Conservation (phyloP, 192 early-diverging fungal genomes). For the Umbelopsis sp. region DNA sequence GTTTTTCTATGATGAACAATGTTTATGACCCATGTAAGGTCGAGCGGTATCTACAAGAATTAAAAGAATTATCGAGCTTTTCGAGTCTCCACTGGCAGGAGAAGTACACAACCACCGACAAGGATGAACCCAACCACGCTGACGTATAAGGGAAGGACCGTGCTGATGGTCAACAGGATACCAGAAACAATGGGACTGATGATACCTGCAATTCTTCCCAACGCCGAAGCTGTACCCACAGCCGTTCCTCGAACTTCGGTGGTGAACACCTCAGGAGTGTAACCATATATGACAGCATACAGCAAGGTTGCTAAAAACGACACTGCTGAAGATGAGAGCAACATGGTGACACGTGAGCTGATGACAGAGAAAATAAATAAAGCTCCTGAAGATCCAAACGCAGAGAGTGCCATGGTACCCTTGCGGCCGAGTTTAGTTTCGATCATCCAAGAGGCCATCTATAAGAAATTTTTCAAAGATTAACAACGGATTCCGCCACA, state of each 20-base stretch:
- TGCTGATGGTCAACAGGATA: conserved; percentile 56
- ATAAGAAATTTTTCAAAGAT: background rate
- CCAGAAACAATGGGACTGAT: conserved; percentile 77
- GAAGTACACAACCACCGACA: conserved; percentile 64
- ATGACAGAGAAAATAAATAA: conserved; percentile 71
- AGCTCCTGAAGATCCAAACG: conserved; percentile 69
- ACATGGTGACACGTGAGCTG: conserved; percentile 54
- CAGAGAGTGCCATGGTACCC: conserved; percentile 80
- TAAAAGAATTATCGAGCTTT: background rate
- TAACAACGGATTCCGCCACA: background rate
- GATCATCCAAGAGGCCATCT: conserved; percentile 63
- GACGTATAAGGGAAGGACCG: conserved; percentile 67
- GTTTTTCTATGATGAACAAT: background rate
- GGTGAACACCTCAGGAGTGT: conserved; percentile 88
- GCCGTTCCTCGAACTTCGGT: conserved; percentile 78
- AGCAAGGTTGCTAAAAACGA: conserved; percentile 72
- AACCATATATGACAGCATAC: conserved; percentile 86
- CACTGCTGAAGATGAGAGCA: conserved; percentile 62
- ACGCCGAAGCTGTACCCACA: conserved; percentile 74
- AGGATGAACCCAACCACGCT: conserved; percentile 58
- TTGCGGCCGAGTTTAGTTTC: conserved; percentile 75
- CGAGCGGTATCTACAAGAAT: conserved; percentile 10
- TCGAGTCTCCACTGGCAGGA: conserved; percentile 73
- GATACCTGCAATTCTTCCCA: conserved; percentile 75
- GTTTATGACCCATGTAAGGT: conserved; percentile 12